phyloP scores from a whole-genome alignment of 352 stramenopile species.

The Saprolegnia parasitica region DNA sequence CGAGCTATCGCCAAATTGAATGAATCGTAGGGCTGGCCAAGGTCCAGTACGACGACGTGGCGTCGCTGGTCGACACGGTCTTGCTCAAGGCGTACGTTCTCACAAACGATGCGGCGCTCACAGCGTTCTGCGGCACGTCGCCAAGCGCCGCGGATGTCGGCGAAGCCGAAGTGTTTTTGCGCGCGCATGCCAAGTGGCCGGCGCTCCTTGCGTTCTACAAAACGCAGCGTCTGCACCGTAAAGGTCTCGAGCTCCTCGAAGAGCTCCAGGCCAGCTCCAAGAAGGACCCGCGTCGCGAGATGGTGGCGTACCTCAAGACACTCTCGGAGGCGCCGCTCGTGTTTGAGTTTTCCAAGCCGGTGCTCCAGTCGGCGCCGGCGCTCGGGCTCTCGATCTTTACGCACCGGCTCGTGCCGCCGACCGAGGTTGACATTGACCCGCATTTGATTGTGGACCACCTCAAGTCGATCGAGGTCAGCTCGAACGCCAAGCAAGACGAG shows the following conservation, averaged over 20 bases:
- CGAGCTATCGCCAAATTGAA: conserved; percentile 30
- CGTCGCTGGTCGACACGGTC: conserved; percentile 69
- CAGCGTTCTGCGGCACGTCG: conserved; percentile 40
- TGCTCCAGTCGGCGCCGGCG: conserved; percentile 49
- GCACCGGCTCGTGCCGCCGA: conserved; percentile 43
- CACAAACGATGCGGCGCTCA: conserved; percentile 33
- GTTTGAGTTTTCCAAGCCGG: conserved; percentile 74
- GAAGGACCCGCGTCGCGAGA: conserved; percentile 43
- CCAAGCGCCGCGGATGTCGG: conserved; percentile 66
- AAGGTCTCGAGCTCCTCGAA: conserved; percentile 73
- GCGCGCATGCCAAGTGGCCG: conserved; percentile 54
- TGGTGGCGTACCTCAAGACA: conserved; percentile 56
- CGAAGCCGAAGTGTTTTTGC: conserved; percentile 73
- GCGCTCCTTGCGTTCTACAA: conserved; percentile 68
- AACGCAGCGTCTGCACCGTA: conserved; percentile 62
- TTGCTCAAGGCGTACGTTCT: conserved; percentile 77
- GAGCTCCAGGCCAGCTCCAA: conserved; percentile 43
- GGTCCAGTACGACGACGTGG: background rate
- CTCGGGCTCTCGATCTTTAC: conserved; percentile 78
- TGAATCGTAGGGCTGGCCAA: conserved; percentile 33
- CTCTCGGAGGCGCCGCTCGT: conserved; percentile 64
- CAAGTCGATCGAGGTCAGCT: conserved; percentile 35
- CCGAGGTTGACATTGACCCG: conserved; percentile 60
- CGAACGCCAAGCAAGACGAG: background rate
- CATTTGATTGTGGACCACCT: conserved; percentile 57